These are phyloP conservation scores for Ceriops tagal DNA, from an alignment of 345 rosid species.

Conservation along the genomic window DNA sequence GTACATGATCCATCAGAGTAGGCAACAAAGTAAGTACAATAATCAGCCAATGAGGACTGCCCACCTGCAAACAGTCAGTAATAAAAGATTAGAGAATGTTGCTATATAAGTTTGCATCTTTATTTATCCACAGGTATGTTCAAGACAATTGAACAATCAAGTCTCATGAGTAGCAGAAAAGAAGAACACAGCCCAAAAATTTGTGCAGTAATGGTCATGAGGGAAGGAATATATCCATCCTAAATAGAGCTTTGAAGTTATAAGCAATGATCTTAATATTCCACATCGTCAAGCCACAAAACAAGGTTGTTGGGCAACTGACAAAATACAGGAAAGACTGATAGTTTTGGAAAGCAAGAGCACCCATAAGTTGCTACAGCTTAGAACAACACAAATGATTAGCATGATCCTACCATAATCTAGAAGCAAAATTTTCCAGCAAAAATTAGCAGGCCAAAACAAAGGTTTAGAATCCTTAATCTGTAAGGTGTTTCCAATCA, in stretches of 20 bases:
- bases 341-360: no score
- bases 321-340: no score
- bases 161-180: no score
- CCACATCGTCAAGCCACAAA: background rate
- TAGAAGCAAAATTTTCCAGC: no score
- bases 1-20: constrained; percentile 99
- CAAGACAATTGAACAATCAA: background rate
- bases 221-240: background rate
- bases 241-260: background rate
- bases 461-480: no score
- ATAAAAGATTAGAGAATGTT: constrained; percentile 2
- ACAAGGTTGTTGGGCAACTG: background rate
- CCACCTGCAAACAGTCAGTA: constrained; percentile 61
- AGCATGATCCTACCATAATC: no score
- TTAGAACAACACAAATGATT: no score
- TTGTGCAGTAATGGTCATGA: background rate
- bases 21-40: constrained; percentile 95
- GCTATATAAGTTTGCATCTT: background rate
- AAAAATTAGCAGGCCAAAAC: no score
- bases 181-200: background rate
- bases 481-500: no score
- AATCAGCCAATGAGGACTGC: constrained; percentile 96
- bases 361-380: no score
- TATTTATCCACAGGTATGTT: background rate
- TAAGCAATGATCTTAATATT: background rate